Percentiles rank a stretch among this genome's conserved stretches.
Conservation (phyloP, 2,329 filamentous ascomycete genomes). For the Xylariaceae sp. region DNA sequence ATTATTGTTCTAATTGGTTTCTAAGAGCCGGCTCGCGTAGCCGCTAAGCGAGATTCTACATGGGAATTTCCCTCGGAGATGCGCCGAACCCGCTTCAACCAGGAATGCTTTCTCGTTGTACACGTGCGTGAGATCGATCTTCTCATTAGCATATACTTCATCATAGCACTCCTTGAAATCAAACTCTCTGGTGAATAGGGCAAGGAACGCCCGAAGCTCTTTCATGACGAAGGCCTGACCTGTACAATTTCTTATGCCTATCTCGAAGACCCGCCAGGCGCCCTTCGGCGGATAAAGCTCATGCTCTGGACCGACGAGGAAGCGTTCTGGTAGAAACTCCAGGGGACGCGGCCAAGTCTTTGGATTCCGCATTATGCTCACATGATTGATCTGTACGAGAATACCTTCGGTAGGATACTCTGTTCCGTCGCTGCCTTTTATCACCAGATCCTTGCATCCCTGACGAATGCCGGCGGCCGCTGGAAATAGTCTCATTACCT, state of each 20-base stretch:
- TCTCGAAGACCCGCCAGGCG: conserved; percentile 63
- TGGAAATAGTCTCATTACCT: conserved; percentile 60
- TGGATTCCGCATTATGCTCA: conserved; percentile 48
- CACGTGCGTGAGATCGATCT: conserved; percentile 37
- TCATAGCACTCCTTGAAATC: conserved; percentile 39
- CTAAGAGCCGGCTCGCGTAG: conserved; percentile 11
- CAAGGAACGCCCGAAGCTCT: conserved; percentile 38
- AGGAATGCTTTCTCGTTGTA: conserved; percentile 38
- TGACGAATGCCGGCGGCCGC: conserved; percentile 54
- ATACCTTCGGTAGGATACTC: conserved; percentile 53
- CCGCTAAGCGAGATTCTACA: conserved; percentile 35
- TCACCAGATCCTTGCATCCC: conserved; percentile 47
- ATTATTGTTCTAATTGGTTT: background rate
- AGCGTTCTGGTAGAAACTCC: conserved; percentile 58
- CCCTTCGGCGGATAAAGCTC: conserved; percentile 47
- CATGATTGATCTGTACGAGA: conserved; percentile 50
- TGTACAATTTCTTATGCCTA: conserved; percentile 61
- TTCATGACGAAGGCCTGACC: conserved; percentile 53
- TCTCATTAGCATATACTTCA: conserved; percentile 35
- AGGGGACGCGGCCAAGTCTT: conserved; percentile 51
- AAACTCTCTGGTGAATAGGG: conserved; percentile 38
- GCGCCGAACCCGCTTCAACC: conserved; percentile 38
- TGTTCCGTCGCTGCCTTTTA: conserved; percentile 51
- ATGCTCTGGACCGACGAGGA: conserved; percentile 45
- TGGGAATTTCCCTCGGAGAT: conserved; percentile 36